phyloP scores from a whole-genome alignment of 345 rosid species.

The Orychophragmus violaceus region DNA sequence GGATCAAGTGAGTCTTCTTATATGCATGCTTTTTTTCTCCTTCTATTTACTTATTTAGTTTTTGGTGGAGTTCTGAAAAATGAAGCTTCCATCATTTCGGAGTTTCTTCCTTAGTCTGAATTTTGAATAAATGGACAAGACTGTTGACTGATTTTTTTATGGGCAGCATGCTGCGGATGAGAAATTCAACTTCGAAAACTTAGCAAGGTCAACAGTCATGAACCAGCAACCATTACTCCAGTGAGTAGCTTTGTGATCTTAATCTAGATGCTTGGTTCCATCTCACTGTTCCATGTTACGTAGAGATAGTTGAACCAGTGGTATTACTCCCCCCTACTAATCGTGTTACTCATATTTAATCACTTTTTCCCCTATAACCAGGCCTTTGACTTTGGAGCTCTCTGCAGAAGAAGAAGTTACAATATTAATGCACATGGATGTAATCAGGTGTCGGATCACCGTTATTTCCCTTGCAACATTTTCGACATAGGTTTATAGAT shows the following conservation, averaged over 20 bases:
- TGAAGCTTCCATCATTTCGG: too few relatives aligned
- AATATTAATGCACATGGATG: conserved; percentile 77
- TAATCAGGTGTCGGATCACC: conserved; percentile 57
- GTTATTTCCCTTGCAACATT: background rate
- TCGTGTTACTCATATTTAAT: background rate
- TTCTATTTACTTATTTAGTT: background rate
- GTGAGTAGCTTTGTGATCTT: conserved; percentile 45
- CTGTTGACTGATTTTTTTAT: conserved; percentile 23
- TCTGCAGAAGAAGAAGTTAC: conserved; percentile 93
- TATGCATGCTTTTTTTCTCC: conserved; percentile 9
- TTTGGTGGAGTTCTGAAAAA: background rate
- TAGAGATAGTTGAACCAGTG: background rate
- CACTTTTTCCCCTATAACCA: conserved; percentile 5
- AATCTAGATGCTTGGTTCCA: conserved; percentile 9
- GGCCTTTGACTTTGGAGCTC: conserved; percentile 83
- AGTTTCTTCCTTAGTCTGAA: too few relatives aligned
- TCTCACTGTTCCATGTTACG: background rate
- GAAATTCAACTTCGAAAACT: conserved; percentile 86
- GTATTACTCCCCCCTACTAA: background rate
- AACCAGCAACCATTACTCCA: conserved; percentile 93
- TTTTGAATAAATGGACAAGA: background rate
- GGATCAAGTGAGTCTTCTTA: conserved; percentile 68
- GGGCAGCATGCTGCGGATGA: conserved; percentile 98
- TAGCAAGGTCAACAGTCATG: conserved; percentile 77
- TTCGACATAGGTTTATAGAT: background rate